These are phyloP conservation scores for Penstemon barbatus DNA, from an alignment of 257 asterid genomes.

Conservation along the genomic window DNA sequence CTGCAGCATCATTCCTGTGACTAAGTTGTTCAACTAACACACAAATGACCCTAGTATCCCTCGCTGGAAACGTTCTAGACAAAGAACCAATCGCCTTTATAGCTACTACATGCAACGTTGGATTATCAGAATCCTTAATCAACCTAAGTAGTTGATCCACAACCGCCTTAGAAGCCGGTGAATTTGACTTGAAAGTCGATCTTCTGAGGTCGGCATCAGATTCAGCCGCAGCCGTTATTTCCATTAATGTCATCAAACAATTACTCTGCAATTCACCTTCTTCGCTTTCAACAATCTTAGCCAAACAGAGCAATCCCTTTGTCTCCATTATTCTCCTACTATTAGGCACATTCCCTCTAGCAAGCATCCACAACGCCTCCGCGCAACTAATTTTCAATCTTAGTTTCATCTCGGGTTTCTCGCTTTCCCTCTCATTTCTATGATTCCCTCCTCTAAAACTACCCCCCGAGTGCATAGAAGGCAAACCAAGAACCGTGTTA, in stretches of 20 bases:
- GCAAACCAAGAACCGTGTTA: conserved; percentile 45
- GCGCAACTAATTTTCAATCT: conserved; percentile 61
- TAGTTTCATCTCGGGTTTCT: conserved; percentile 66
- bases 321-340: conserved; percentile 74
- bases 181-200: conserved; percentile 69
- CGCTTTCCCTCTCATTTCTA: conserved; percentile 63
- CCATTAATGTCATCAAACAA: conserved; percentile 75
- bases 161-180: conserved; percentile 81
- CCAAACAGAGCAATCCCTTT: conserved; percentile 79
- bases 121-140: conserved; percentile 43
- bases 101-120: conserved; percentile 47
- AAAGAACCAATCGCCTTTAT: conserved; percentile 62
- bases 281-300: conserved; percentile 70
- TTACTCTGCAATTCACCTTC: conserved; percentile 60
- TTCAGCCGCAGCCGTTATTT: conserved; percentile 77
- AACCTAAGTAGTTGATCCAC: conserved; percentile 78
- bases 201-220: conserved; percentile 64
- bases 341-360: conserved; percentile 59
- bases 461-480: conserved; percentile 50
- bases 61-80: conserved; percentile 78
- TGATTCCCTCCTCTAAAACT: conserved; percentile 41
- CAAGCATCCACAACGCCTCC: conserved; percentile 79
- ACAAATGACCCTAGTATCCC: conserved; percentile 63
- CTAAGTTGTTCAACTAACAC: conserved; percentile 59
- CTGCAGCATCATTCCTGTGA: conserved; percentile 54